Evolutionary conservation across 208 protist species (phyloP).

Genomic region (Phytomonas francai): DNA sequence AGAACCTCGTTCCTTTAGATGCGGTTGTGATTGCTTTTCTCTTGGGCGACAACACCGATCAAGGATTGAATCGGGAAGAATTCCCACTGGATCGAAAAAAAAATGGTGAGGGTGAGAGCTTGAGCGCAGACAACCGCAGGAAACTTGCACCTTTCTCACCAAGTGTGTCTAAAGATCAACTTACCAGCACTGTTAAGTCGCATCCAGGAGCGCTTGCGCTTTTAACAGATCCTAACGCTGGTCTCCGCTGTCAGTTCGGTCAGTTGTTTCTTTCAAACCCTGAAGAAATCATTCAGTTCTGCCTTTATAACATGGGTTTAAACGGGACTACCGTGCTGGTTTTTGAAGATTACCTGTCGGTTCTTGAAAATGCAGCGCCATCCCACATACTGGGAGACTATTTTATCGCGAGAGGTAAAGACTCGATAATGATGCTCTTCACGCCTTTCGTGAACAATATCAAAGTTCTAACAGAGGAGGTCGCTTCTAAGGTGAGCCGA

Average conservation of each 20-base stretch:
- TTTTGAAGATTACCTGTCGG: slow-evolving; percentile 47
- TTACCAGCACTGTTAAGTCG: slow-evolving; percentile 43
- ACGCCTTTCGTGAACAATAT: slow-evolving; percentile 69
- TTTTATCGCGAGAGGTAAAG: slow-evolving; percentile 36
- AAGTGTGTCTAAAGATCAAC: slow-evolving; percentile 36
- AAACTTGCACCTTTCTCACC: neutral
- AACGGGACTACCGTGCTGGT: slow-evolving; percentile 27
- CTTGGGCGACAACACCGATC: neutral
- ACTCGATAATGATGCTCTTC: slow-evolving; percentile 50
- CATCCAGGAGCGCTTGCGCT: slow-evolving; percentile 17
- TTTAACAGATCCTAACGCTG: slow-evolving; percentile 31
- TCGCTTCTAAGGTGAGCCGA: slow-evolving; percentile 31
- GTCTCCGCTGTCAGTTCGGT: slow-evolving; percentile 23
- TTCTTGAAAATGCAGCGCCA: slow-evolving; percentile 37
- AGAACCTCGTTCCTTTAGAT: neutral
- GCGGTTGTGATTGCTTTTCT: neutral
- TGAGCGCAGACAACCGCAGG: neutral
- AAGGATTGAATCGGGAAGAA: neutral
- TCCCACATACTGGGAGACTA: slow-evolving; percentile 24
- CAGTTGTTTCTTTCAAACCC: slow-evolving; percentile 30
- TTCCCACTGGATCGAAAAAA: neutral
- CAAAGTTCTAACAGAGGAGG: slow-evolving; percentile 37
- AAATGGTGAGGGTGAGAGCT: neutral
- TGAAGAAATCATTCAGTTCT: slow-evolving; percentile 36
- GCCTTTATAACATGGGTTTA: slow-evolving; percentile 72